Conservation (phyloP, 1,284 basidiomycete genomes). For the Xerocomus nothofagi region DNA sequence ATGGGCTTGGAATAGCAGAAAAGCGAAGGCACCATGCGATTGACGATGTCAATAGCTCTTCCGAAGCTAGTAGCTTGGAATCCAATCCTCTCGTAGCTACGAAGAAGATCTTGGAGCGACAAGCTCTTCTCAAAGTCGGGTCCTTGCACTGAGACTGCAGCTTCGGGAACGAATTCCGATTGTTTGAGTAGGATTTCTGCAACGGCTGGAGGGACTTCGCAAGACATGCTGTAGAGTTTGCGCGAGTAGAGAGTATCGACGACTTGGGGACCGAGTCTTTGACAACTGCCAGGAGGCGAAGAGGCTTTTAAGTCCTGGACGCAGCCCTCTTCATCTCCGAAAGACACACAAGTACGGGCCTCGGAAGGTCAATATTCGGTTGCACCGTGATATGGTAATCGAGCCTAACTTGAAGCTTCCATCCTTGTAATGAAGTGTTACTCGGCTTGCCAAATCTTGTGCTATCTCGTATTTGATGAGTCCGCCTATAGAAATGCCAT, state of each 20-base stretch:
- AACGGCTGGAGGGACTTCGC: background rate
- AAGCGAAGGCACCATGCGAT: background rate
- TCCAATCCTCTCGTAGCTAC: constrained; percentile 1
- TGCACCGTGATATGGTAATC: background rate
- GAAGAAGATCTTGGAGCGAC: background rate
- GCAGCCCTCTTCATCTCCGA: no score
- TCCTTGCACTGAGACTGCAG: background rate
- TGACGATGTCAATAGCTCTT: constrained; percentile 1
- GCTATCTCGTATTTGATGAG: no score
- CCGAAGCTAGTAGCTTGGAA: constrained; percentile 7
- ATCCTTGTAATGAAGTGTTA: background rate
- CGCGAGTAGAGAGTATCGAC: background rate
- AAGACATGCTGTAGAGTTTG: background rate
- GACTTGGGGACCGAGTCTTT: background rate
- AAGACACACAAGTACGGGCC: no score
- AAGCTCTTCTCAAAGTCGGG: background rate
- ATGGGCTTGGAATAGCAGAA: background rate
- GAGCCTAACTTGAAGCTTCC: background rate
- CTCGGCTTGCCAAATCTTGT: no score
- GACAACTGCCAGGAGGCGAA: background rate
- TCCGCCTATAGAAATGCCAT: no score
- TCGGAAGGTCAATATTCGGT: background rate
- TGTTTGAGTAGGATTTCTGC: background rate
- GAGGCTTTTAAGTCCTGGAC: background rate
- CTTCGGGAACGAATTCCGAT: background rate